Conservation (phyloP, 371 early-diverging fungal species). For the Gilbertella persicaria region DNA sequence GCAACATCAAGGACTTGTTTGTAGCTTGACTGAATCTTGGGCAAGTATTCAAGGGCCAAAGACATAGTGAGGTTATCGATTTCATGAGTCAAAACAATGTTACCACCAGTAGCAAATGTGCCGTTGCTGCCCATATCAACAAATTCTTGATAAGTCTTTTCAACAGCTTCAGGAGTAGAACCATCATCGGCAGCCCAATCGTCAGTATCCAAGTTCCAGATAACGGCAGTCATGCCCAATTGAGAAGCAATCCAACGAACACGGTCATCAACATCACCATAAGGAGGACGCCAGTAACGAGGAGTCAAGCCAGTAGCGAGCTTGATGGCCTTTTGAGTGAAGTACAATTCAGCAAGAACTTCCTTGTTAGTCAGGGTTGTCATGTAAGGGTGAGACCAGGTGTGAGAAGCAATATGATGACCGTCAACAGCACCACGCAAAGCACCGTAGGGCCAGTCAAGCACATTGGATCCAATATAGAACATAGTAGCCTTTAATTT, state of each 20-base stretch:
- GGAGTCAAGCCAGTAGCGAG: slow-evolving; percentile 51
- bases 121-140: slow-evolving; percentile 42
- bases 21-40: slow-evolving; percentile 33
- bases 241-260: slow-evolving; percentile 48
- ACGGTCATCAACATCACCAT: slow-evolving; percentile 49
- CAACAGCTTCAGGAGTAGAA: slow-evolving; percentile 21
- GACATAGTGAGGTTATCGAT: slow-evolving; percentile 46
- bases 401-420: slow-evolving; percentile 50
- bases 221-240: slow-evolving; percentile 38
- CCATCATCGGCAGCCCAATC: slow-evolving; percentile 38
- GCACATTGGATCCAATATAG: slow-evolving; percentile 38
- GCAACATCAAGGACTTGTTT: slow-evolving; percentile 41
- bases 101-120: slow-evolving; percentile 30
- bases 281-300: slow-evolving; percentile 50
- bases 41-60: slow-evolving; percentile 32
- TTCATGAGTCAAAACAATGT: slow-evolving; percentile 46
- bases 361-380: slow-evolving; percentile 52
- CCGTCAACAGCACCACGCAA: slow-evolving; percentile 49
- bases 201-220: slow-evolving; percentile 44
- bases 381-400: slow-evolving; percentile 58
- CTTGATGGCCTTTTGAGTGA: slow-evolving; percentile 51
- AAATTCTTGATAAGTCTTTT: slow-evolving; percentile 31
- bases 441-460: slow-evolving; percentile 48
- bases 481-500: slow-evolving; percentile 9
- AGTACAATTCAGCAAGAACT: slow-evolving; percentile 56